A percentile compares a stretch with the other conserved stretches of the same genome.
Evolutionary conservation across 345 rosid species (phyloP).

Genomic region (Eucalyptus curtisii): DNA sequence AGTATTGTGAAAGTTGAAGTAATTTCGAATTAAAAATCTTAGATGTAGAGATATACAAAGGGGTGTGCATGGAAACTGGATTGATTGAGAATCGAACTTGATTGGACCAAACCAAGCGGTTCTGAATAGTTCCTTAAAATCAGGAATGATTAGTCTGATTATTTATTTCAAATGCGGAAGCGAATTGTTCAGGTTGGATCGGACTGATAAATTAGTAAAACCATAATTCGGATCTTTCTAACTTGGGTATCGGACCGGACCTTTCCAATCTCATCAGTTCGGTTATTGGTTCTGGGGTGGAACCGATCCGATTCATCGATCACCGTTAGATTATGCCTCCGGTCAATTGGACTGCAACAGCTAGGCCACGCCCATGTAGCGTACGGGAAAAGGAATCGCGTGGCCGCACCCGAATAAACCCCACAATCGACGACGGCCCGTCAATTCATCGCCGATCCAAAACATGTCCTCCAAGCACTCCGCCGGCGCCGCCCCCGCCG

Average conservation of each 20-base stretch:
- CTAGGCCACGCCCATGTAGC: not conserved
- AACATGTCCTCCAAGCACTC: constrained; percentile 22
- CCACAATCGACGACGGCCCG: not conserved
- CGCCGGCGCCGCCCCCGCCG: constrained; percentile 1
- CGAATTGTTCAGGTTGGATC: no score
- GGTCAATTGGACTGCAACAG: not conserved
- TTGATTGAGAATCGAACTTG: not conserved
- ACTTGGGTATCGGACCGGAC: fast-evolving
- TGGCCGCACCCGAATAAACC: not conserved
- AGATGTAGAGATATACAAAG: no score
- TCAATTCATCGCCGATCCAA: not conserved
- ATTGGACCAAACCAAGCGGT: fast-evolving
- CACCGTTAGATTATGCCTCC: fast-evolving
- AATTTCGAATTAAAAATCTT: no score
- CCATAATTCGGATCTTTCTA: not conserved
- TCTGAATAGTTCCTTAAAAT: fast-evolving
- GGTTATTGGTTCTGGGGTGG: not conserved
- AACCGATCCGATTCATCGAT: not conserved
- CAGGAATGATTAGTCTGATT: fast-evolving
- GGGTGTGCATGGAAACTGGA: no score
- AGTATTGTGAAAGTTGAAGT: no score
- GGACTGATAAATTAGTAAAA: no score
- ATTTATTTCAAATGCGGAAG: not conserved
- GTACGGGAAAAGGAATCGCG: not conserved
- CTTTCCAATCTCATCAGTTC: no score